Percentiles rank a stretch among this genome's conserved stretches.
These are phyloP conservation scores for Periconia digitata DNA, from an alignment of 2,329 filamentous ascomycete species.

Conservation along the genomic window DNA sequence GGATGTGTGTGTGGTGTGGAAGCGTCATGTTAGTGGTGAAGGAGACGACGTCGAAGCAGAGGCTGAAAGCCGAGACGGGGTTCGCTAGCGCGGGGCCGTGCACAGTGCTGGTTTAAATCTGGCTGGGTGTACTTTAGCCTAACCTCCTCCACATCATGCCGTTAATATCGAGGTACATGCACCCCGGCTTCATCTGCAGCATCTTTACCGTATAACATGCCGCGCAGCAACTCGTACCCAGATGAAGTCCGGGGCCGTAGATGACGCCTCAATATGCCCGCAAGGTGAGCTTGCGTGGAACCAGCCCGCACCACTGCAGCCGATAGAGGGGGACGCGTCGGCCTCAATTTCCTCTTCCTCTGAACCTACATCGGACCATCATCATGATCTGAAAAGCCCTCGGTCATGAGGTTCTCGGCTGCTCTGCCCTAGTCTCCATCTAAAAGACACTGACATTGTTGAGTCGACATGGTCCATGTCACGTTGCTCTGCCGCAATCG, in stretches of 20 bases:
- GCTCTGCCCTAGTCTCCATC: neutral
- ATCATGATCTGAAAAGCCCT: neutral
- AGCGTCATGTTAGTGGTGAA: constrained; percentile 10
- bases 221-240: constrained; percentile 19
- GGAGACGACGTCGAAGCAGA: constrained; percentile 16
- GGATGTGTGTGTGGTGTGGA: constrained; percentile 5
- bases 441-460: neutral
- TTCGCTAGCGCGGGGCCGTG: constrained; percentile 19
- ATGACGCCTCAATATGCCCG: constrained; percentile 25
- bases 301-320: constrained; percentile 10
- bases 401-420: neutral
- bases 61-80: constrained; percentile 25
- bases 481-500: neutral
- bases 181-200: constrained; percentile 21
- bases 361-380: neutral
- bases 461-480: neutral
- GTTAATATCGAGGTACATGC: constrained; percentile 34
- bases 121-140: constrained; percentile 33
- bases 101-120: constrained; percentile 24
- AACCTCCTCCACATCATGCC: constrained; percentile 24
- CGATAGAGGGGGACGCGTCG: constrained; percentile 23
- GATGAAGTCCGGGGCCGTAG: constrained; percentile 22
- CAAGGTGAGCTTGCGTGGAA: constrained; percentile 26
- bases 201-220: constrained; percentile 16
- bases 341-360: constrained; percentile 24